Conservation (phyloP, 805 yeast genomes). For the Saccharomycopsis amapae region DNA sequence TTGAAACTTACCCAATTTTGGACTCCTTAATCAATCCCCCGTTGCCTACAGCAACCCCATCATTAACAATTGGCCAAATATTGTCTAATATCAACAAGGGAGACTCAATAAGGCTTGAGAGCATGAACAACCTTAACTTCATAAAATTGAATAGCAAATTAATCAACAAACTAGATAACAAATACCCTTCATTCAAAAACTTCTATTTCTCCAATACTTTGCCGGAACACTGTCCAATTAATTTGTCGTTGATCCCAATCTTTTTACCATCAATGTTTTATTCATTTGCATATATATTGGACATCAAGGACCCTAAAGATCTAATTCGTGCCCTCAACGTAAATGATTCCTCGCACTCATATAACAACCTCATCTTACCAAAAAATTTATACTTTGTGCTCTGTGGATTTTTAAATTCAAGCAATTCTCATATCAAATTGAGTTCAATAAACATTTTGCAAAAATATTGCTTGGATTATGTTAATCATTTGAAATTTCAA, state of each 20-base stretch:
- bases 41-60: too few species aligned
- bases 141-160: not conserved
- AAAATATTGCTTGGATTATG: not conserved
- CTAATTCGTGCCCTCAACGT: not conserved
- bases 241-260: not conserved
- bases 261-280: slow-evolving; percentile 14
- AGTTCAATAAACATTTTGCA: slow-evolving; percentile 11
- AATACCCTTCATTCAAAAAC: not conserved
- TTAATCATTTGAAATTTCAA: too few species aligned
- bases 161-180: not conserved
- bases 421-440: slow-evolving; percentile 10
- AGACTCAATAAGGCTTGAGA: not conserved
- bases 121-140: not conserved
- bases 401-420: slow-evolving; percentile 10
- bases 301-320: not conserved
- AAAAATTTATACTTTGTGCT: slow-evolving; percentile 10
- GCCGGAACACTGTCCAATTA: slow-evolving; percentile 7
- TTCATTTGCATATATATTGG: slow-evolving; percentile 10
- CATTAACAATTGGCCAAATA: not conserved
- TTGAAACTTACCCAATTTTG: not conserved
- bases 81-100: not conserved
- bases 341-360: not conserved
- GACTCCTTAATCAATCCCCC: not conserved
- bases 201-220: slow-evolving; percentile 2
- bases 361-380: slow-evolving; percentile 1